Base-by-base conservation (phyloP, 108 stramenopile genomes). In the Nannochloropsis gaditana region DNA sequence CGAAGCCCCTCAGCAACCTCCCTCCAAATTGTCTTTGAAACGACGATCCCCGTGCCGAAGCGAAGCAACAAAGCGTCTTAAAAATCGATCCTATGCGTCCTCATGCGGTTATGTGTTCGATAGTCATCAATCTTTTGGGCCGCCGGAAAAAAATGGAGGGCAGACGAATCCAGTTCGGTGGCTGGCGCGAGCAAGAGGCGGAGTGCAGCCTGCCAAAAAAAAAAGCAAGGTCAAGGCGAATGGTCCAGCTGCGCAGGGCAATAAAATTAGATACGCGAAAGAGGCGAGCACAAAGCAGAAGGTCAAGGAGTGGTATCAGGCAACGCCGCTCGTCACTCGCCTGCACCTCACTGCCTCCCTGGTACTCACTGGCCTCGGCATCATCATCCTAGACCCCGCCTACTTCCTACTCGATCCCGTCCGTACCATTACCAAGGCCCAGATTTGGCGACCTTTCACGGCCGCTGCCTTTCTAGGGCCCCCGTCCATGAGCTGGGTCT, bases 391-490 rank as follows among this genome's bases (percentile, higher is more conserved):
- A 15, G 59, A 73, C 59, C 59, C 59, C 8, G 15, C 59, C 4
- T 73, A 73, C 8, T 73, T 73, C 8, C 59, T 73, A 2, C 80
- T 81, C 21, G 80, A 81, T 42, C 80, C 80, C 80, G 41, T 9
- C 6, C 11, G 11, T 11, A 42, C 31, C 80, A 11, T 81, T 5
- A 31, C 41, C 31, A 83, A 83, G 10, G 17, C 84, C 43, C 73
- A 87, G 84, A 43, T 87, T 80, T 87, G 87, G 87, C 84, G 87
- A 45, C 87, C 87, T 9, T 21, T 87, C 11, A 87, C 87, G 15
- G 80, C 87, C 42, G 83, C 84, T 44, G 9, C 80, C 21, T 87
- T 80, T 43, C 80, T 87, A 47, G 87, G 87, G n/a, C 84, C 84
- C 83, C 19, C 84, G 11, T 84, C 84, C 11, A 87, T 87, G 87